These are phyloP conservation scores for Fusarium nelsonii DNA, from an alignment of 2,329 filamentous ascomycete genomes.

Conservation along the genomic window DNA sequence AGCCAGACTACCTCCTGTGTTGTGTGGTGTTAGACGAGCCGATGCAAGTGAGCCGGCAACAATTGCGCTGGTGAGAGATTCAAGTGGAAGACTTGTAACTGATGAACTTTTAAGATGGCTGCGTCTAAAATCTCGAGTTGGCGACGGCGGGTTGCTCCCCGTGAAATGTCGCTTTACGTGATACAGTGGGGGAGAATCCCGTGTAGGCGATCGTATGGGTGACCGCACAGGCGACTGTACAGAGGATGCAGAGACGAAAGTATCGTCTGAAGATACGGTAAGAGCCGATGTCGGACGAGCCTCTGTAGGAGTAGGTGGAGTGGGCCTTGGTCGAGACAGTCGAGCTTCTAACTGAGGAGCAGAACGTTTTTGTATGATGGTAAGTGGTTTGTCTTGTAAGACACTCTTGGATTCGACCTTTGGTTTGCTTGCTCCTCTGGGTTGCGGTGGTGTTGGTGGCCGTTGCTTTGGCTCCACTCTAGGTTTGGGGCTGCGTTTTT, in stretches of 20 bases:
- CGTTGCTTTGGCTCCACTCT: slow-evolving; percentile 38
- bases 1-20: slow-evolving; percentile 54
- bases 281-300: slow-evolving; percentile 39
- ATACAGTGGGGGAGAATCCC: slow-evolving; percentile 45
- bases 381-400: slow-evolving; percentile 7
- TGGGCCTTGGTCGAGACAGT: slow-evolving; percentile 24
- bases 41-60: slow-evolving; percentile 80
- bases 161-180: slow-evolving; percentile 29
- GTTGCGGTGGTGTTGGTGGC: slow-evolving; percentile 56
- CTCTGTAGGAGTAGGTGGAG: slow-evolving; percentile 22
- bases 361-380: slow-evolving; percentile 27
- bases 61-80: slow-evolving; percentile 79
- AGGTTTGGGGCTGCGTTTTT: slow-evolving; percentile 43
- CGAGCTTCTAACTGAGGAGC: slow-evolving; percentile 25
- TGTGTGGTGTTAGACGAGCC: slow-evolving; percentile 62
- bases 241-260: slow-evolving; percentile 59
- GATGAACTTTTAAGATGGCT: slow-evolving; percentile 47
- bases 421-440: slow-evolving; percentile 47
- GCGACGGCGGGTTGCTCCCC: slow-evolving; percentile 52
- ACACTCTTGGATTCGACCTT: slow-evolving; percentile 24
- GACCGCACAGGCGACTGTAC: slow-evolving; percentile 51
- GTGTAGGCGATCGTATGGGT: slow-evolving; percentile 46
- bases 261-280: slow-evolving; percentile 60
- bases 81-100: slow-evolving; percentile 63
- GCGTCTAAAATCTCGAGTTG: slow-evolving; percentile 53